phyloP scores from a whole-genome alignment of 139 green algal species.

The Picochlorum sp. region DNA sequence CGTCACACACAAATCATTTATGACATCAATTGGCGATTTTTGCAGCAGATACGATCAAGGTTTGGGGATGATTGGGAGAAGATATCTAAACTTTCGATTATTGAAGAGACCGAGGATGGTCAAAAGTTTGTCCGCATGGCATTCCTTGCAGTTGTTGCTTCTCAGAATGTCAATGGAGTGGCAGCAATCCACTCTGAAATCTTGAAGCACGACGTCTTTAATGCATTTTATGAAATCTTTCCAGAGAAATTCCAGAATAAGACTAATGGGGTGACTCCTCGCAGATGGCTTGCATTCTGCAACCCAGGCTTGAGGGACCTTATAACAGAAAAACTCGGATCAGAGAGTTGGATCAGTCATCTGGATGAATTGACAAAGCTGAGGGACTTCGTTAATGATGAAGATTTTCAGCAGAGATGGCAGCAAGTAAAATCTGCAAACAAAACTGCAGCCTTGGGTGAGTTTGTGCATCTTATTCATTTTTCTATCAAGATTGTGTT shows the following conservation, averaged over 20 bases:
- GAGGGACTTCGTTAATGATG: constrained; percentile 37
- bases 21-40: constrained; percentile 97
- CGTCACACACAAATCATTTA: constrained; percentile 99
- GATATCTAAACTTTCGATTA: constrained; percentile 86
- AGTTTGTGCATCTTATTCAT: too few relatives aligned
- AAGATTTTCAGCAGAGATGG: constrained; percentile 61
- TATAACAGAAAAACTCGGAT: constrained; percentile 80
- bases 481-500: background rate
- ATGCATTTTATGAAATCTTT: constrained; percentile 49
- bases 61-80: constrained; percentile 77
- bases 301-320: constrained; percentile 82
- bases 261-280: constrained; percentile 88
- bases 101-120: constrained; percentile 69
- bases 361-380: constrained; percentile 42
- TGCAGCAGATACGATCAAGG: constrained; percentile 73
- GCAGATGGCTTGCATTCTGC: constrained; percentile 88
- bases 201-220: constrained; percentile 27
- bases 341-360: constrained; percentile 84
- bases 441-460: constrained; percentile 43
- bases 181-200: constrained; percentile 83
- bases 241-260: constrained; percentile 94
- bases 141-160: constrained; percentile 81
- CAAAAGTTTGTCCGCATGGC: constrained; percentile 87
- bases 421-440: constrained; percentile 68
- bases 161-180: constrained; percentile 87